Percentiles rank a stretch among this genome's conserved stretches.
Evolutionary conservation across 805 yeast genomes (phyloP).

Genomic region (Grigorovia humatica): DNA sequence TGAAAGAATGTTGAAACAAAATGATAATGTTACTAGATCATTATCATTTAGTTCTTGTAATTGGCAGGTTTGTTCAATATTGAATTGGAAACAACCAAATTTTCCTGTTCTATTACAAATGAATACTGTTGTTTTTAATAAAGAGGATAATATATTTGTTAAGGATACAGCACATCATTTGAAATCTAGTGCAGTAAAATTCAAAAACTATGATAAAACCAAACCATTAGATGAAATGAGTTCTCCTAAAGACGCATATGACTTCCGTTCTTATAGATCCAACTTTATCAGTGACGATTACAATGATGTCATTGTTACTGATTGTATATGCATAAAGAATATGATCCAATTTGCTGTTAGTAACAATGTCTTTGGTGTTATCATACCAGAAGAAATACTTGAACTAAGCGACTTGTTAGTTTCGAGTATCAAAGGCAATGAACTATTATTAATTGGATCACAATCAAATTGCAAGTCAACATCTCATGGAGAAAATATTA

Average conservation of each 20-base stretch:
- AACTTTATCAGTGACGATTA: background rate
- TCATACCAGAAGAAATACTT: conserved; percentile 62
- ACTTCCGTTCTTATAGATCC: background rate
- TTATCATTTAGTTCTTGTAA: conserved; percentile 78
- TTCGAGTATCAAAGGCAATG: conserved; percentile 66
- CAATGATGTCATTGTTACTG: background rate
- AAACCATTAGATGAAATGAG: background rate
- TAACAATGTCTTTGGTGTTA: conserved; percentile 78
- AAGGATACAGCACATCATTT: conserved; percentile 26
- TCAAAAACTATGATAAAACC: background rate
- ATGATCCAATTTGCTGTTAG: conserved; percentile 70
- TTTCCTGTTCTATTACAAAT: conserved; percentile 85
- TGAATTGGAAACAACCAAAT: conserved; percentile 98
- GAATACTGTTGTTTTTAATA: conserved; percentile 42
- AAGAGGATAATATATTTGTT: conserved; percentile 9
- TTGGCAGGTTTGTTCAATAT: conserved; percentile 80
- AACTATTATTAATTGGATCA: conserved; percentile 73
- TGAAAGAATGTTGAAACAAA: conserved; percentile 41
- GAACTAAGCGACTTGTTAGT: conserved; percentile 65
- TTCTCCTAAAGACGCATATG: too few species aligned
- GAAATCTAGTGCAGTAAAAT: conserved; percentile 5
- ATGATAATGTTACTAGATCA: conserved; percentile 39
- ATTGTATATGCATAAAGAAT: conserved; percentile 42
- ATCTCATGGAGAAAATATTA: conserved; percentile 6
- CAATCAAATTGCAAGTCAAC: conserved; percentile 21